Conservation (phyloP, 2,329 filamentous ascomycete species). For the Chrysosporium queenslandicum region DNA sequence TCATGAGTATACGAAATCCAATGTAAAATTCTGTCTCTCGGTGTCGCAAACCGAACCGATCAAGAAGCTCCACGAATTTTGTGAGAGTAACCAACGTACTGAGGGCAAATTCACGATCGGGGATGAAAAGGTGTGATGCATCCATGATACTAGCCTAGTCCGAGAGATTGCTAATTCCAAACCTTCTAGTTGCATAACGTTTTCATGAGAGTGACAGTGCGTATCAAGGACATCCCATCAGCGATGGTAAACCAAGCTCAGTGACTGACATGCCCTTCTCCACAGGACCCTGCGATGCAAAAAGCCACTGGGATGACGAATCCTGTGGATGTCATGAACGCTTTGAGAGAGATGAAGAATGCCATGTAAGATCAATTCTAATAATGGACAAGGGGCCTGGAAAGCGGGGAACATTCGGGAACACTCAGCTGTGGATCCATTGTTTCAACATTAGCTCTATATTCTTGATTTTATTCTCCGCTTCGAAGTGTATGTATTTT, state of each 20-base stretch:
- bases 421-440: neutral
- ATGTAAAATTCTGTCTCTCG: slow-evolving; percentile 75
- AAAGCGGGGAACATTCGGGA: neutral
- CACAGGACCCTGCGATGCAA: slow-evolving; percentile 69
- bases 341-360: slow-evolving; percentile 78
- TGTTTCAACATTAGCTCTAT: neutral
- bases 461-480: neutral
- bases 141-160: neutral
- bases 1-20: slow-evolving; percentile 96
- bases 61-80: slow-evolving; percentile 65
- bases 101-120: slow-evolving; percentile 95
- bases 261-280: neutral
- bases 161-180: neutral
- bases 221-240: slow-evolving; percentile 23
- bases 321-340: slow-evolving; percentile 73
- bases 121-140: slow-evolving; percentile 69
- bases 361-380: slow-evolving; percentile 11
- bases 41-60: slow-evolving; percentile 67
- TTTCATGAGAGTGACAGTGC: slow-evolving; percentile 79
- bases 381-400: neutral
- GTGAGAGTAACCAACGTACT: slow-evolving; percentile 71
- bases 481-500: neutral
- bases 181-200: slow-evolving; percentile 69
- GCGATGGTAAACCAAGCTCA: neutral
- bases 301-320: slow-evolving; percentile 72